These are phyloP conservation scores for Aspergillus haitiensis DNA, from an alignment of 495 filamentous ascomycete species.

Conservation along the genomic window DNA sequence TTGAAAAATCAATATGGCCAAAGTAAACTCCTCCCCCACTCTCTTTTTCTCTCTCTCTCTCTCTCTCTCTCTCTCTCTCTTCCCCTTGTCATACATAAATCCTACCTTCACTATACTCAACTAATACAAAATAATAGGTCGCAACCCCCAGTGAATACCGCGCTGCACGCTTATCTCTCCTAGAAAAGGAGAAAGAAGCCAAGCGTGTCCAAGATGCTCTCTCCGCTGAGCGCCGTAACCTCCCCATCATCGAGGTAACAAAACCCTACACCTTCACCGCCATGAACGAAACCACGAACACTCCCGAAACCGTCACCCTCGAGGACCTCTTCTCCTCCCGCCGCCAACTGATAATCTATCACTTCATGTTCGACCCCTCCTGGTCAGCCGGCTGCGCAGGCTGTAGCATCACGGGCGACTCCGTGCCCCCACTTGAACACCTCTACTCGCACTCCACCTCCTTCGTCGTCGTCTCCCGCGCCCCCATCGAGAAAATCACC, in stretches of 20 bases:
- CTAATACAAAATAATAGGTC: not conserved
- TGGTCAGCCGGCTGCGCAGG: constrained; percentile 36
- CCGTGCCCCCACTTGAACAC: constrained; percentile 9
- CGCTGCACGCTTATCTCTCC: constrained; percentile 38
- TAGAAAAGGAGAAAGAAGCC: constrained; percentile 42
- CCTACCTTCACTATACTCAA: too few species aligned
- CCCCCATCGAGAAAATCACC: constrained; percentile 35
- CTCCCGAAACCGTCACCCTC: constrained; percentile 21
- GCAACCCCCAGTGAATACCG: constrained; percentile 31
- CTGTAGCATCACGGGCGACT: constrained; percentile 41
- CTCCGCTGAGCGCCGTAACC: constrained; percentile 30
- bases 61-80: too few species aligned
- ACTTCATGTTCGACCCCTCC: constrained; percentile 46
- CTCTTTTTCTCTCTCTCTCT: too few species aligned
- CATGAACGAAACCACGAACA: constrained; percentile 32
- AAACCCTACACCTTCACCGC: constrained; percentile 37
- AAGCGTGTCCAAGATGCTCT: constrained; percentile 32
- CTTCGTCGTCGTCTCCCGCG: constrained; percentile 32
- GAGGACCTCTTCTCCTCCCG: constrained; percentile 40
- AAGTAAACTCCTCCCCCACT: too few species aligned
- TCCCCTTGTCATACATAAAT: too few species aligned
- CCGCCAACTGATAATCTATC: constrained; percentile 48
- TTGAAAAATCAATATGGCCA: too few species aligned
- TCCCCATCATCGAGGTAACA: constrained; percentile 41
- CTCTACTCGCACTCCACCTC: not conserved